A percentile compares a stretch with the other conserved stretches of the same genome.
Conservation (phyloP, 2,329 filamentous ascomycete species). For the Cytospora schulzeri region DNA sequence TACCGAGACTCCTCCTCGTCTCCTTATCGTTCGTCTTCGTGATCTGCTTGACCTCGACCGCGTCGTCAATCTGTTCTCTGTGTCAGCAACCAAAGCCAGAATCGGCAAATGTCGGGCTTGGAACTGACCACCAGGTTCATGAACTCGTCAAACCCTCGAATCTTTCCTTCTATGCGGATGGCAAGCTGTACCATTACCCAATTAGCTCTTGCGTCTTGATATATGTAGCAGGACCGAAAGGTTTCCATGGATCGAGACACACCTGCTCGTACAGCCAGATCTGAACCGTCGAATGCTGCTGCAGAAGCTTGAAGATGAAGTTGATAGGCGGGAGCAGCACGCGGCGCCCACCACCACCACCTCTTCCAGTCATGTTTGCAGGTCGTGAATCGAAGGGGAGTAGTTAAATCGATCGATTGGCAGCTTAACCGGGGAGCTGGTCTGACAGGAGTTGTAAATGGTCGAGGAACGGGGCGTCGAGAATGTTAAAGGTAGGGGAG, state of each 20-base stretch:
- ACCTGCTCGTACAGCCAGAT: slow-evolving; percentile 93
- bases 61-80: slow-evolving; percentile 69
- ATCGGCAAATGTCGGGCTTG: neutral
- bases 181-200: slow-evolving; percentile 52
- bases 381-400: slow-evolving; percentile 1
- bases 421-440: neutral
- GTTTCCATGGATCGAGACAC: neutral
- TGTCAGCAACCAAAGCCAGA: neutral
- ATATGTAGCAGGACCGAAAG: neutral
- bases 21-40: slow-evolving; percentile 79
- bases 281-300: slow-evolving; percentile 36
- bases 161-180: slow-evolving; percentile 94
- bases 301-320: slow-evolving; percentile 92
- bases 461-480: neutral
- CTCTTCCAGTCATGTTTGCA: slow-evolving; percentile 58
- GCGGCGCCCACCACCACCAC: slow-evolving; percentile 61
- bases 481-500: neutral
- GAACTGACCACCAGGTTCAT: slow-evolving; percentile 75
- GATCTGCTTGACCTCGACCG: slow-evolving; percentile 84
- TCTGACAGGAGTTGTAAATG: neutral
- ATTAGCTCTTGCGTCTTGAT: neutral
- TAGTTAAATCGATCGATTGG: neutral
- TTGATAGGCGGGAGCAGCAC: slow-evolving; percentile 68
- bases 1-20: slow-evolving; percentile 57
- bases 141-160: slow-evolving; percentile 97